Evolutionary conservation across 2,329 filamentous ascomycete species (phyloP), one percentile per base, ranked within the genome.

Genomic region (Penicillium sp.): DNA sequence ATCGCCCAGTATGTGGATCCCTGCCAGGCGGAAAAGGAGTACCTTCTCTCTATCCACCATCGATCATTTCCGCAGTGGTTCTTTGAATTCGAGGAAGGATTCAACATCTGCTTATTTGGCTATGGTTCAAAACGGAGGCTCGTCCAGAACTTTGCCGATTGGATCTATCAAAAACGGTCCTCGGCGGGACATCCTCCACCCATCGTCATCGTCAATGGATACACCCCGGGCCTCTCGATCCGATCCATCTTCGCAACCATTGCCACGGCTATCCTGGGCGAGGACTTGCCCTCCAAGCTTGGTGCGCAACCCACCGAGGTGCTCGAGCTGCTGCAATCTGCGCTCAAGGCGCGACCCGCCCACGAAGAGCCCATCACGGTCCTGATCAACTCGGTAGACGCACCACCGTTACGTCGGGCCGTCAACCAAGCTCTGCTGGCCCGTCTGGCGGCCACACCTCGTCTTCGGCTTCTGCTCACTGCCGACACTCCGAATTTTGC

Each of bases 61-160:
- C 82, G 86, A 51, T 89, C 86, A 0, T 97, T 95, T 65, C 80
- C 85, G 1, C 93, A 97, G 65, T 98, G 93, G 93, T 73, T 79
- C 0, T 96, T 97, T 65, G 93, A 98, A 72, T 78, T 97, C 12
- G 77, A 83, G 4, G 83, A 95, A 65, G 83, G 84, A 24, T 97
- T 95, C 74, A 90, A 88, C 61, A 75, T 97, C 44, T 95, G 93
- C 64, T 72, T 96, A 0, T 96, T 94, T 65, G 93, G 93, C 28
- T 95, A 89, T 65, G 93, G 93, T 1, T 95, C 90, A 2, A 98
- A 98, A 69, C 79, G 87, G 32, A 72, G 75, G 3, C 78, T 97
- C 1, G 75, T 91, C 8, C 81, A 84, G 50, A 76, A 80, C 38
- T 94, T 95, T 65, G 90, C 88, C 0, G 79, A 81, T 47, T 81